A percentile compares a stretch with the other conserved stretches of the same genome.
These are phyloP conservation scores for Xylaria sp. DNA, from an alignment of 2,329 filamentous ascomycete species.

Conservation along the genomic window DNA sequence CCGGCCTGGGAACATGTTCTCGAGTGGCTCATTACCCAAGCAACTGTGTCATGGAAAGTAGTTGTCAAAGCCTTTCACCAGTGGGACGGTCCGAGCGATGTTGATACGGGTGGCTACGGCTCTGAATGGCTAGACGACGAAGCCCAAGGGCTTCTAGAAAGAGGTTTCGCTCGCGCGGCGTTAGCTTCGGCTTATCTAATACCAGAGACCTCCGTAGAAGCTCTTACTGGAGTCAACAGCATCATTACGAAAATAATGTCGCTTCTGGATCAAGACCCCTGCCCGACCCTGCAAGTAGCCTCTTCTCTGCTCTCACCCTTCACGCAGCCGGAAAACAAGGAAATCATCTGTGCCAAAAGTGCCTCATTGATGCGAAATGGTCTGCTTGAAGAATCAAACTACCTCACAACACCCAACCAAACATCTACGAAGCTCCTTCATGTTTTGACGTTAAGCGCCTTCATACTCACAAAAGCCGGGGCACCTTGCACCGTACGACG, in stretches of 20 bases:
- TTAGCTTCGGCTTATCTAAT: constrained; percentile 76
- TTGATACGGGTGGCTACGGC: constrained; percentile 72
- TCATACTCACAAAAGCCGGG: constrained; percentile 64
- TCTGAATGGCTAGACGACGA: constrained; percentile 69
- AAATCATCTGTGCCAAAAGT: constrained; percentile 55
- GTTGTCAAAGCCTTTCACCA: constrained; percentile 72
- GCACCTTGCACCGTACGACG: constrained; percentile 62
- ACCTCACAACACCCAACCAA: constrained; percentile 70
- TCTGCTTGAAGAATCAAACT: constrained; percentile 69
- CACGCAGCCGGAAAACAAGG: constrained; percentile 47
- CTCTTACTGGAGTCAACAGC: constrained; percentile 68
- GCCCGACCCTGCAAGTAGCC: constrained; percentile 62
- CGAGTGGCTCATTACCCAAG: constrained; percentile 72
- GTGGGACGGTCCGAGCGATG: constrained; percentile 79
- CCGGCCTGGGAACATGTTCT: constrained; percentile 76
- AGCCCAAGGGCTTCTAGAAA: constrained; percentile 68
- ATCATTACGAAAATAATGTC: constrained; percentile 69
- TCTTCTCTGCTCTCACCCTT: constrained; percentile 59
- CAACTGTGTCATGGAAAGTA: constrained; percentile 69
- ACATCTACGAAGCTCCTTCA: constrained; percentile 69
- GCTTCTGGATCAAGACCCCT: constrained; percentile 69
- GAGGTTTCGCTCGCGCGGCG: constrained; percentile 73
- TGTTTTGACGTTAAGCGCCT: constrained; percentile 71
- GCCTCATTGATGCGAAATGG: constrained; percentile 60
- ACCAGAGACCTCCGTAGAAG: constrained; percentile 67